These are phyloP conservation scores for Mucor sp. DNA, from an alignment of 371 early-diverging fungal genomes.

Conservation along the genomic window DNA sequence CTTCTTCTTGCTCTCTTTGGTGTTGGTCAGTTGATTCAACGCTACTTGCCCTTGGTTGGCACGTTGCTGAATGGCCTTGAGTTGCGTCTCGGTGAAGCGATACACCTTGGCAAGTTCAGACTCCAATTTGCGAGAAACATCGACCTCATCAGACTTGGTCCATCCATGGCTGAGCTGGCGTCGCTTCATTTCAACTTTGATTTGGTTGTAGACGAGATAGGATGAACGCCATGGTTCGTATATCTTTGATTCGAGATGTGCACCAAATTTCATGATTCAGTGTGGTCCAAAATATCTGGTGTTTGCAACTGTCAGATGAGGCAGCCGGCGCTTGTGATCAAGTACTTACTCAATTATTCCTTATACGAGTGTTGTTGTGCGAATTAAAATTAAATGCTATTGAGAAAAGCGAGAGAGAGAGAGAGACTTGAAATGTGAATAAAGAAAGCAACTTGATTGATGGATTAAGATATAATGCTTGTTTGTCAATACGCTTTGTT, in stretches of 20 bases:
- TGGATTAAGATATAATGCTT: neutral
- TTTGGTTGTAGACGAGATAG: conserved; percentile 42
- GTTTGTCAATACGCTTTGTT: neutral
- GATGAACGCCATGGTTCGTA: conserved; percentile 44
- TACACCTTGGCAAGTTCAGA: conserved; percentile 87
- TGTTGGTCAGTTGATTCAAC: conserved; percentile 29
- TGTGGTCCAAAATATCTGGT: neutral
- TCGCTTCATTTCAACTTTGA: conserved; percentile 39
- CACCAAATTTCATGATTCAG: conserved; percentile 48
- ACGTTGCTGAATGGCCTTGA: conserved; percentile 71
- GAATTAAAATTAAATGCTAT: neutral
- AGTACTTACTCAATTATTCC: neutral
- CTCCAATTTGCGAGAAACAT: conserved; percentile 71
- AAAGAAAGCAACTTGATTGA: neutral
- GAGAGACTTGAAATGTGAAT: neutral
- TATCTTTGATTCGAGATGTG: conserved; percentile 35
- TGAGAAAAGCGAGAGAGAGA: neutral
- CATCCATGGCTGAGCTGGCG: conserved; percentile 46
- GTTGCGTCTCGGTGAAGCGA: conserved; percentile 74
- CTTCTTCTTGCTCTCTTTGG: conserved; percentile 28
- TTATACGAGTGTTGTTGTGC: neutral
- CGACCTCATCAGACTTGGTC: conserved; percentile 68
- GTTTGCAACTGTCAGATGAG: neutral
- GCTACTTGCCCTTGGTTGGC: conserved; percentile 70
- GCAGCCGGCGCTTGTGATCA: neutral